Conservation (phyloP, 129 eudicot genomes). For the Tagetes erecta region DNA sequence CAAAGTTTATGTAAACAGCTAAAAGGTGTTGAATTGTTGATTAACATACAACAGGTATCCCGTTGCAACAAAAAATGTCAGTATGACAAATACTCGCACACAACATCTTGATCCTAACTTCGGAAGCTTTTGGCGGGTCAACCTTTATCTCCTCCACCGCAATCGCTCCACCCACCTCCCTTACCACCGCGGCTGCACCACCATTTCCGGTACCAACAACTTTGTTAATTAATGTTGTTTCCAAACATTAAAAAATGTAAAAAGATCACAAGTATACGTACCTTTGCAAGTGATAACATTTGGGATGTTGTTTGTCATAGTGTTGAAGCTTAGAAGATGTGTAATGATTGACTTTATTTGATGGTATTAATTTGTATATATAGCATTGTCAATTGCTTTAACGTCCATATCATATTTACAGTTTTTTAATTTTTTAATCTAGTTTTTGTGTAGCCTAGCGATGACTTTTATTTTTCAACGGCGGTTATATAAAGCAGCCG, state of each 20-base stretch:
- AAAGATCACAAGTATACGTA: background rate
- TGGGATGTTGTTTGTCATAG: slow-evolving; percentile 7
- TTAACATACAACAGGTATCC: slow-evolving; percentile 42
- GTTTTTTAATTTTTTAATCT: background rate
- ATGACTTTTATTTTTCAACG: too few relatives aligned
- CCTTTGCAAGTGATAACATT: slow-evolving; percentile 38
- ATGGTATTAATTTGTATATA: background rate
- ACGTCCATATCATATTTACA: background rate
- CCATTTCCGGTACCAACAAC: background rate
- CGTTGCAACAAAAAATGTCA: slow-evolving; percentile 48
- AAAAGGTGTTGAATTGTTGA: background rate
- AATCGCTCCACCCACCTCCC: slow-evolving; percentile 41
- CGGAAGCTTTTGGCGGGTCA: slow-evolving; percentile 52
- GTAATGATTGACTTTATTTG: background rate
- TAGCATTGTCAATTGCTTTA: too few relatives aligned
- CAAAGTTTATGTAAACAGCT: background rate
- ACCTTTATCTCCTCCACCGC: slow-evolving; percentile 50
- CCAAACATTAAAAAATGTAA: background rate
- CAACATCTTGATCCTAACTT: slow-evolving; percentile 63
- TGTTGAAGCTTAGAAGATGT: background rate
- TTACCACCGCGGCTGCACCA: slow-evolving; percentile 60
- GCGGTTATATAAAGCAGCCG: too few relatives aligned
- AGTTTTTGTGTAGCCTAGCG: background rate
- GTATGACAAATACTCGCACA: slow-evolving; percentile 64
- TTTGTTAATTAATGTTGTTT: background rate